Evolutionary conservation across 495 filamentous ascomycete species (phyloP).

Genomic region (Tuber brumale): DNA sequence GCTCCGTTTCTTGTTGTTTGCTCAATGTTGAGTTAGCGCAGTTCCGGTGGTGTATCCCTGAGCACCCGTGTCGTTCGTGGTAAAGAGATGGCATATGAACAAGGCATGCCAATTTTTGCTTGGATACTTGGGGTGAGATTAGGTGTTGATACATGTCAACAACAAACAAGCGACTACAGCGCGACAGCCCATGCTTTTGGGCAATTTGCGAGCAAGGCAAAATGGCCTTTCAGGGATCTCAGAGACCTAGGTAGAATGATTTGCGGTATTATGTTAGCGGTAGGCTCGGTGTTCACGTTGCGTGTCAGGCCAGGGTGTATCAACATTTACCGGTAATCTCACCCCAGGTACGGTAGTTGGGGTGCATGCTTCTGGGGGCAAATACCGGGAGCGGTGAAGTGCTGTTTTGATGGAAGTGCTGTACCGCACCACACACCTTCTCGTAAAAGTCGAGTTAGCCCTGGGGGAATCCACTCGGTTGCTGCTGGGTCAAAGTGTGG

Average conservation of each 20-base stretch:
- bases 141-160: too few species aligned
- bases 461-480: background rate
- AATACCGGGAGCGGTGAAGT: too few species aligned
- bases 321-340: too few species aligned
- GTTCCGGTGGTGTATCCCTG: background rate
- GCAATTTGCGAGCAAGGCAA: too few species aligned
- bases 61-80: background rate
- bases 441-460: background rate
- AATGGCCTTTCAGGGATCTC: too few species aligned
- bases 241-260: too few species aligned
- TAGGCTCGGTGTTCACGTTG: too few species aligned
- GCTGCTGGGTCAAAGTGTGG: background rate
- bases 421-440: background rate
- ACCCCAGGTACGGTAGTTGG: background rate
- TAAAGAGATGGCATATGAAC: background rate
- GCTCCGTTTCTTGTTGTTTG: background rate
- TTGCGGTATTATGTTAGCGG: too few species aligned
- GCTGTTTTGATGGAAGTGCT: background rate
- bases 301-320: too few species aligned
- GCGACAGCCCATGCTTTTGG: too few species aligned
- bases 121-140: background rate
- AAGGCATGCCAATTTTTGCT: background rate
- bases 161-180: too few species aligned
- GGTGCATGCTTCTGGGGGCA: background rate
- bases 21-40: background rate